Base-by-base conservation (phyloP, 495 filamentous ascomycete species). In the Penicillium herquei region DNA sequence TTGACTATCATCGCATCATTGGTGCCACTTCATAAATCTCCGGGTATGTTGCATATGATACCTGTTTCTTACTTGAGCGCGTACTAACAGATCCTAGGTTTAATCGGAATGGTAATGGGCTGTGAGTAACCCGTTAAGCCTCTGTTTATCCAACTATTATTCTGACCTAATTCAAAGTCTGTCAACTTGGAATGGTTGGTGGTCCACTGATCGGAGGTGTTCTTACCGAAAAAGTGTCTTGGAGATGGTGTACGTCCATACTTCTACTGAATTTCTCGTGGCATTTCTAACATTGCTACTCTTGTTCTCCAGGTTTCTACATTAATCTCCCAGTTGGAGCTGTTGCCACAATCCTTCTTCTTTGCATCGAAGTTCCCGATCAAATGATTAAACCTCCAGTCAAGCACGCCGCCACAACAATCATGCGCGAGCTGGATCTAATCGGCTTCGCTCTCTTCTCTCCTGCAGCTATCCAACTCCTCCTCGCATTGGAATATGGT, bases 241-340 rank as follows among this genome's bases (percentile, higher is more conserved):
- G 78, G 81, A 63, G 80, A 56, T 83, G 79, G 79, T 82, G 80
- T 79, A 72, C 47, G 71, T 72, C 30, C 30, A 43, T 31, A 42
- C 26, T 16, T 7, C 47, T 26, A 18, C 16, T 13, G 16, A n/a
- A 30, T 46, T 30, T 26, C 31, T 16, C 9, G 4, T 16, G 32
- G 1, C 9, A 26, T 13, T 32, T 39, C 47, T 35, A 39, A 44
- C 13, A 35, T 35, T 11, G 31, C 21, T 1, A 26, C 21, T 26
- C 21, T 50, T 44, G 13, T 49, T 17, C 26, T 39, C 33, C 54
- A 79, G 71, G 84, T 62, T 87, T 87, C 62, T 87, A 83, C 58
- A 80, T 87, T 52, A 88, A 87, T 61, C 73, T 87, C 18, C 84
- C 84, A 0, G 72, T 86, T 40, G 84, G 83, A 12, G 82, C 56